Evolutionary conservation across 768 basidiomycete species (phyloP), one percentile per base, ranked within the genome.

Genomic region (Porpolomopsis calyptriformis): DNA sequence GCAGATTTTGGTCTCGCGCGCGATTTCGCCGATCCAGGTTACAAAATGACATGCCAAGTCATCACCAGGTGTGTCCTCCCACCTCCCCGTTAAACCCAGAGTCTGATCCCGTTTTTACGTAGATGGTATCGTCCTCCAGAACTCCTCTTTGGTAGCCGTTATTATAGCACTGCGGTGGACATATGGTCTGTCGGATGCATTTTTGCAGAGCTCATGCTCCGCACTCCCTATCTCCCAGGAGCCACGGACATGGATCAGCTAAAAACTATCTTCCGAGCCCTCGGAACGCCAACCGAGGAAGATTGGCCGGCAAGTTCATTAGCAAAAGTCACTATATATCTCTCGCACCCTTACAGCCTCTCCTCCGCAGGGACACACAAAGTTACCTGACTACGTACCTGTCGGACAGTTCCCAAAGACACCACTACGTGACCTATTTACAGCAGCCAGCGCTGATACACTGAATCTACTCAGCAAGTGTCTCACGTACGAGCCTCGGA

Each of bases 51-150:
- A 0, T 88, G 84, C 56, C 92, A 97, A 59, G 94, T 99, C 50
- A 97, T 99, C 64, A 99, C 96, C 14, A 74, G 91, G 91, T 93
- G 42, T 44, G 78, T 62, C n/a, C 34, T 11, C 20, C 20, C 25
- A 5, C n/a, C 12, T 36, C 20, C 3, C 29, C 24, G 11, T 10
- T 40, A 16, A 31, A 35, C 19, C 33, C 23, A 24, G 22, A 14
- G 20, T 38, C 25, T 14, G 35, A n/a, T 29, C 36, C 20, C 27
- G 9, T 27, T 31, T 8, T 35, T 1, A 26, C 34, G 16, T 49
- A 94, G 94, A 53, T 99, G 96, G 96, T 99, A 99, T 59, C 86
- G 96, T 2, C 90, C 94, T 3, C 93, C 96, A 12, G 94, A 99
- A 61, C 75, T 99, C 8, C 70, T 99, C 4, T 94, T 89, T 52